Evolutionary conservation across 257 asterid species (phyloP).

Genomic region (Solanum chmielewskii): DNA sequence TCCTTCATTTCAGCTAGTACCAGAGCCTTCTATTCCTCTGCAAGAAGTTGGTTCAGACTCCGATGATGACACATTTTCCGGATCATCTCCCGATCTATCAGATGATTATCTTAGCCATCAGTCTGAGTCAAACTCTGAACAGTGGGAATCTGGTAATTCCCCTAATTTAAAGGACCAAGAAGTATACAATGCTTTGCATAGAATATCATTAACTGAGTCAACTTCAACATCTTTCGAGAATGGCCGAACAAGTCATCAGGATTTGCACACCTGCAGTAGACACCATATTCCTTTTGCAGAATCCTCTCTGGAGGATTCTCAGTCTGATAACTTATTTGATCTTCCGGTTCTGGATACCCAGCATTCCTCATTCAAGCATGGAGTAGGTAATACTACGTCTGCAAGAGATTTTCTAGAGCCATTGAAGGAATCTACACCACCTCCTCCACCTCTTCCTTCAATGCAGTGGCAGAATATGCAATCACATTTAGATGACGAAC

Average conservation of each 20-base stretch:
- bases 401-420: constrained; percentile 15
- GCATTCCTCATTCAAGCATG: constrained; percentile 35
- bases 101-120: constrained; percentile 59
- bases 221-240: constrained; percentile 32
- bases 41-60: constrained; percentile 55
- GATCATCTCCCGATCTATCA: constrained; percentile 71
- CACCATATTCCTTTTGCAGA: constrained; percentile 26
- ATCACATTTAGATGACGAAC: constrained; percentile 18
- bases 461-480: constrained; percentile 36
- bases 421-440: constrained; percentile 17
- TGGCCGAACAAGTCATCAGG: constrained; percentile 21
- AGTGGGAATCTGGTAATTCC: constrained; percentile 73
- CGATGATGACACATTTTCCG: constrained; percentile 76
- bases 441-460: constrained; percentile 73
- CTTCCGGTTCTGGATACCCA: constrained; percentile 37
- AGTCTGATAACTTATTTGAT: constrained; percentile 41
- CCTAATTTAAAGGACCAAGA: constrained; percentile 54
- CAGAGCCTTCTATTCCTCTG: constrained; percentile 44
- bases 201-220: constrained; percentile 59
- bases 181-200: constrained; percentile 47
- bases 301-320: constrained; percentile 28
- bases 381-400: constrained; percentile 11
- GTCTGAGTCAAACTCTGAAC: constrained; percentile 75
- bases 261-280: constrained; percentile 12
- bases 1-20: constrained; percentile 96